A percentile compares a stretch with the other conserved stretches of the same genome.
Conservation (phyloP, 116 monocot genomes). For the Trichopus zeylanicus region DNA sequence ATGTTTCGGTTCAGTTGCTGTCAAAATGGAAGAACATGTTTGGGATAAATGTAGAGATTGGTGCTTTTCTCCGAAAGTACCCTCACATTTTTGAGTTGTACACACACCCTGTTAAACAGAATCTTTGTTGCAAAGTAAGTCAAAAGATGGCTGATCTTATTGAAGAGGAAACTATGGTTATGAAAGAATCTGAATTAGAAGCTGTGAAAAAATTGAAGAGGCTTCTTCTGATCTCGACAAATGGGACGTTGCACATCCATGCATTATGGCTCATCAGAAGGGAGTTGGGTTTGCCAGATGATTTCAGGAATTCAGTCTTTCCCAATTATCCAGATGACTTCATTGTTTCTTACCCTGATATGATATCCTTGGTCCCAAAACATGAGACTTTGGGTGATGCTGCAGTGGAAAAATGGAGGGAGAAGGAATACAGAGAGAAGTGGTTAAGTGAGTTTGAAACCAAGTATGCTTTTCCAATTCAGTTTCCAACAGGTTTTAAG, state of each 20-base stretch:
- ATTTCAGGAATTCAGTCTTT: slow-evolving; percentile 49
- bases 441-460: slow-evolving; percentile 76
- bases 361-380: slow-evolving; percentile 18
- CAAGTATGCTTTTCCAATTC: slow-evolving; percentile 61
- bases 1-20: slow-evolving; percentile 43
- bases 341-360: slow-evolving; percentile 28
- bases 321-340: slow-evolving; percentile 29
- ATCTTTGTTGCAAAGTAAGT: slow-evolving; percentile 34
- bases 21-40: slow-evolving; percentile 34
- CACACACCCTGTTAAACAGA: slow-evolving; percentile 27
- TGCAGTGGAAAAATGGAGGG: slow-evolving; percentile 66
- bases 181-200: slow-evolving; percentile 12
- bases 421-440: slow-evolving; percentile 58
- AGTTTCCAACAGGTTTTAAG: slow-evolving; percentile 75
- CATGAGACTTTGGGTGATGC: slow-evolving; percentile 35
- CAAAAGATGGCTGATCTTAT: slow-evolving; percentile 36
- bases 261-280: slow-evolving; percentile 73
- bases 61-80: slow-evolving; percentile 46
- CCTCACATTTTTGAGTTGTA: slow-evolving; percentile 52
- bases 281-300: slow-evolving; percentile 65
- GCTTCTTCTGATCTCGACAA: slow-evolving; percentile 65
- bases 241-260: slow-evolving; percentile 40
- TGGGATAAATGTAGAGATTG: slow-evolving; percentile 33
- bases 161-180: slow-evolving; percentile 28
- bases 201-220: slow-evolving; percentile 45